Base-by-base conservation (phyloP, 768 basidiomycete genomes). In the Dioszegia aurantiaca region DNA sequence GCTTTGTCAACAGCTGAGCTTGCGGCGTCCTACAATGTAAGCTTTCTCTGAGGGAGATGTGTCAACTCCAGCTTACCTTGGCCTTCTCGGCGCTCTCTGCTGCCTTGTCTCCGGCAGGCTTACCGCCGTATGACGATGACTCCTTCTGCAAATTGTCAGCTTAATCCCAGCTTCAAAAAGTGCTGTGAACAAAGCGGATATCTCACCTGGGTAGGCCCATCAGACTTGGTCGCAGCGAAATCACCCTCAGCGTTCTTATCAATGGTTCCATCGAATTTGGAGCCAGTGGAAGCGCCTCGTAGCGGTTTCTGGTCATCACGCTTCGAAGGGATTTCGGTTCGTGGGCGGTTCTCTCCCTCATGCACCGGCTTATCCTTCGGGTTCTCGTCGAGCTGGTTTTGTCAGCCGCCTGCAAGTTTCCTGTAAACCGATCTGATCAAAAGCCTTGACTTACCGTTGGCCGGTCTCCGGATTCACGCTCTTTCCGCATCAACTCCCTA, bases 291-390 rank as follows among this genome's bases (percentile, higher is more conserved):
- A 3, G 51, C 51, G 14, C 51, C 51, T 40, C 51, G 37, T 9
- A n/a, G 8, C 17, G 51, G 51, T 23, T 53, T 53, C 39, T 53
- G 31, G 37, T 53, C 51, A 37, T 53, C 51, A 3, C 51, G 51
- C 51, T 53, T 53, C 19, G 51, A 53, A 27, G 51, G 51, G 51
- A 53, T 53, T 37, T 53, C 51, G 51, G 51, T 53, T 40, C 51
- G 51, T 53, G 51, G 51, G 12, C 51, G 51, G 23, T 30, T 10
- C 21, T 53, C 51, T 8, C 51, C 51, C 17, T 30, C 51, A 24
- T 53, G 51, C 23, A 53, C 51, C 37, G 36, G 33, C 39, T 53
- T 53, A 37, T 31, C 51, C 37, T 53, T 53, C 23, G 36, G 37
- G 36, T 40, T 31, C 17, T 53, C 51, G 19, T 53, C 17, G 11